phyloP scores from a whole-genome alignment of 179 eudicot species.

The Camellia oleifera region DNA sequence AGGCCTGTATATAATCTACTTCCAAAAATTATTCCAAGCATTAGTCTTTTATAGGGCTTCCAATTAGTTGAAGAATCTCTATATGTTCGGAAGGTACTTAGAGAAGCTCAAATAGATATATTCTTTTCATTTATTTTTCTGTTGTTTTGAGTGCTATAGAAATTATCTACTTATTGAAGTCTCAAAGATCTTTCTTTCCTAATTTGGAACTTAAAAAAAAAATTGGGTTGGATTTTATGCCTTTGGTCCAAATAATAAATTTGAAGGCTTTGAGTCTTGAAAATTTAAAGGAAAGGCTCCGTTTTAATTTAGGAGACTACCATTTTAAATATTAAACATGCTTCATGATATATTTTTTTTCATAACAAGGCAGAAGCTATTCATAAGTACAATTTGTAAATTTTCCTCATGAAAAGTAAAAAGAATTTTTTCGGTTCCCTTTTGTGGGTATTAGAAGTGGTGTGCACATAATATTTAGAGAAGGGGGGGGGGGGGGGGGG shows the following conservation, averaged over 20 bases:
- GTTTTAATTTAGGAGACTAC: background rate
- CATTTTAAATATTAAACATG: too few species aligned
- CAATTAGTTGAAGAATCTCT: constrained; percentile 16
- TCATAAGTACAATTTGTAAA: too few species aligned
- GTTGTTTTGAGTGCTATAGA: background rate
- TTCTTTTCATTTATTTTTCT: background rate
- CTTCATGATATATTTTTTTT: too few species aligned
- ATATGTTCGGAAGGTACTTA: constrained; percentile 21
- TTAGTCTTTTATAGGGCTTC: constrained; percentile 40
- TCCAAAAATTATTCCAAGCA: constrained; percentile 77
- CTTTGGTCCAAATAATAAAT: background rate
- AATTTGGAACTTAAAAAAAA: background rate
- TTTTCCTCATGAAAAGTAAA: too few species aligned
- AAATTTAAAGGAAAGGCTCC: background rate
- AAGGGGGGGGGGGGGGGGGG: too few species aligned
- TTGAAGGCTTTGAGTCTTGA: background rate
- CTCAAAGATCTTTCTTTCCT: background rate
- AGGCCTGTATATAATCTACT: constrained; percentile 56
- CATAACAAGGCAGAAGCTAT: too few species aligned
- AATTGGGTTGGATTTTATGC: background rate
- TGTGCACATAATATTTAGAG: too few species aligned
- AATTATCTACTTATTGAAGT: background rate
- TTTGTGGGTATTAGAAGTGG: too few species aligned
- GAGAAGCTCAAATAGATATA: background rate
- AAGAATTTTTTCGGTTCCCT: too few species aligned